Evolutionary conservation across 768 basidiomycete species (phyloP).

Genomic region (Leccinum longicurvipes): DNA sequence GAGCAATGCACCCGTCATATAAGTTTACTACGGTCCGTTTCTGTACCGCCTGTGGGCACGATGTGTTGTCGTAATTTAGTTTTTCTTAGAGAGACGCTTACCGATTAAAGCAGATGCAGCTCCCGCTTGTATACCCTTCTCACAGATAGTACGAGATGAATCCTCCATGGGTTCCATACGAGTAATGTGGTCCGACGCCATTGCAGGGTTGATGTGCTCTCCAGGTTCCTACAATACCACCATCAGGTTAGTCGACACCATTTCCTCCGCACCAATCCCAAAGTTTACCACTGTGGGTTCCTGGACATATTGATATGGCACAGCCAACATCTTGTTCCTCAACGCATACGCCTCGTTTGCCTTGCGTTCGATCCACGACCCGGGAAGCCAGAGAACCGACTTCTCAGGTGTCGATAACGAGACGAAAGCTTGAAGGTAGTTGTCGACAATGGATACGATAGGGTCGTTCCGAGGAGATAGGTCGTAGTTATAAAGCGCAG

Average conservation of each 20-base stretch:
- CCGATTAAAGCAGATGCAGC: background rate
- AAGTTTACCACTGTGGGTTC: background rate
- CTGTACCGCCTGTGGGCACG: background rate
- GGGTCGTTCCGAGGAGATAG: background rate
- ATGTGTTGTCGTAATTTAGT: background rate
- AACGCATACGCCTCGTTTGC: background rate
- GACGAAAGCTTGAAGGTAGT: background rate
- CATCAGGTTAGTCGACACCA: background rate
- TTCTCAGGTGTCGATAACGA: background rate
- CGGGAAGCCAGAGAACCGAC: background rate
- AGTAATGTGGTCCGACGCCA: background rate
- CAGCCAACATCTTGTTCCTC: background rate
- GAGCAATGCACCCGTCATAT: background rate
- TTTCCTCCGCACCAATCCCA: background rate
- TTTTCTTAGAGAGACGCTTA: background rate
- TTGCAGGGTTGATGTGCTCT: background rate
- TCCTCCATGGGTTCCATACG: background rate
- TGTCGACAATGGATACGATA: background rate
- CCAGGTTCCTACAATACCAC: background rate
- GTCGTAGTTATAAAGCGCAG: background rate
- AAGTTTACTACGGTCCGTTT: background rate
- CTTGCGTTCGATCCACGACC: background rate
- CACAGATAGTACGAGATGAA: background rate
- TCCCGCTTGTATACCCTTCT: background rate
- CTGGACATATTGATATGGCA: background rate